These are phyloP conservation scores for Rhodotorula taiwanensis DNA, from an alignment of 768 basidiomycete genomes.

Conservation along the genomic window DNA sequence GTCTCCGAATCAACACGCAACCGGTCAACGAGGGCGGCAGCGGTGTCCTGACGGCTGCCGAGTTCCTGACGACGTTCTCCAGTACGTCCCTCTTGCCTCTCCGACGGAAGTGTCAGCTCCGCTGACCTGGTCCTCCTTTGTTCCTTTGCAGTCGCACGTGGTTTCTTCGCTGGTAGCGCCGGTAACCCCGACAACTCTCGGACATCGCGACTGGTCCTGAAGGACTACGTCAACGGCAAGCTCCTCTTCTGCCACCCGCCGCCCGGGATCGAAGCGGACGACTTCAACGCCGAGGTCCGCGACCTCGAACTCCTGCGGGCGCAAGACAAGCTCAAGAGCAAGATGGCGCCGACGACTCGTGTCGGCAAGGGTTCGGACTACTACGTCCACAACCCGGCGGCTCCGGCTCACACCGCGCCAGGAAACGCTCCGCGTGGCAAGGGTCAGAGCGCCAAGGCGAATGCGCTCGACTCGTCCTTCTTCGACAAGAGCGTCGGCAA, in stretches of 20 bases:
- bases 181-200: conserved; percentile 97
- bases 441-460: conserved; percentile 53
- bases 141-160: conserved; percentile 67
- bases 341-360: conserved; percentile 77
- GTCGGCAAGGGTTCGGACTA: conserved; percentile 80
- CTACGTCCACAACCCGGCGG: conserved; percentile 52
- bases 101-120: neutral
- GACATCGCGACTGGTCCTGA: conserved; percentile 81
- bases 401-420: conserved; percentile 23
- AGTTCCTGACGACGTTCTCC: conserved; percentile 81
- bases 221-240: conserved; percentile 94
- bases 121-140: conserved; percentile 34
- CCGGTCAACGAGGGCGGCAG: conserved; percentile 76
- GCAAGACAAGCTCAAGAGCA: conserved; percentile 60
- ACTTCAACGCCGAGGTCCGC: conserved; percentile 69
- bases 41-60: conserved; percentile 60
- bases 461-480: conserved; percentile 71
- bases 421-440: conserved; percentile 40
- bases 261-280: conserved; percentile 53
- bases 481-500: conserved; percentile 53
- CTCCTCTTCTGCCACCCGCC: conserved; percentile 89
- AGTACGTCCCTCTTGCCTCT: conserved; percentile 56
- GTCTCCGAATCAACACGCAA: conserved; percentile 62
- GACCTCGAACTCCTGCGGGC: conserved; percentile 54
- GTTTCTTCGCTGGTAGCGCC: conserved; percentile 85